A percentile compares a stretch with the other conserved stretches of the same genome.
Evolutionary conservation across 768 basidiomycete genomes (phyloP).

Genomic region (Scleroderma citrinum): DNA sequence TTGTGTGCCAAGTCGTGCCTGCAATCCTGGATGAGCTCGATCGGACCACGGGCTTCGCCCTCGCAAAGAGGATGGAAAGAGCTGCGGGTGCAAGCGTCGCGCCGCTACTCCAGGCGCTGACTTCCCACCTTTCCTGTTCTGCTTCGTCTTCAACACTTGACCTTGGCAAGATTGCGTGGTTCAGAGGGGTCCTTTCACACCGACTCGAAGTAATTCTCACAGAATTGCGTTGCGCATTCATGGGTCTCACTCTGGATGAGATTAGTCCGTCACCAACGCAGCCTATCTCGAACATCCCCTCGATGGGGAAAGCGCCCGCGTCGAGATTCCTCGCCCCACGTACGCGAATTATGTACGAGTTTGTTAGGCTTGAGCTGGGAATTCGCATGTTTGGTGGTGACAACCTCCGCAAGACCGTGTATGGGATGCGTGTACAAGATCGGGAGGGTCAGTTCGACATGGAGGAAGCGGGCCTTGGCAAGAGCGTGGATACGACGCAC

Average conservation of each 20-base stretch:
- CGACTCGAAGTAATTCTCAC: constrained; percentile 16
- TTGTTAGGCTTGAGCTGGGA: constrained; percentile 64
- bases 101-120: constrained; percentile 50
- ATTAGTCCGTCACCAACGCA: constrained; percentile 13
- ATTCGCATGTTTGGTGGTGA: constrained; percentile 77
- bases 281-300: constrained; percentile 38
- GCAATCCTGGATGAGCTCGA: constrained; percentile 52
- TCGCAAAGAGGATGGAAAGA: constrained; percentile 58
- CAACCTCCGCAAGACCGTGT: constrained; percentile 55
- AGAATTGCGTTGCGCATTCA: constrained; percentile 25
- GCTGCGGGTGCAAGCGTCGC: constrained; percentile 59
- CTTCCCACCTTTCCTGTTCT: constrained; percentile 1
- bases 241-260: constrained; percentile 6
- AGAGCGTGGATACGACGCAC: constrained; percentile 42
- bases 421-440: constrained; percentile 56
- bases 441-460: constrained; percentile 38
- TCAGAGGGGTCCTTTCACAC: constrained; percentile 15
- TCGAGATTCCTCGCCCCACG: constrained; percentile 44
- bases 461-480: constrained; percentile 21
- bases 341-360: constrained; percentile 72
- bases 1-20: constrained; percentile 28
- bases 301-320: constrained; percentile 60
- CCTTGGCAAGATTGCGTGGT: constrained; percentile 17
- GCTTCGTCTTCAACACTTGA: constrained; percentile 8
- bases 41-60: constrained; percentile 67